Evolutionary conservation across 2,329 filamentous ascomycete genomes (phyloP).

Genomic region (Ambrosiella xylebori): DNA sequence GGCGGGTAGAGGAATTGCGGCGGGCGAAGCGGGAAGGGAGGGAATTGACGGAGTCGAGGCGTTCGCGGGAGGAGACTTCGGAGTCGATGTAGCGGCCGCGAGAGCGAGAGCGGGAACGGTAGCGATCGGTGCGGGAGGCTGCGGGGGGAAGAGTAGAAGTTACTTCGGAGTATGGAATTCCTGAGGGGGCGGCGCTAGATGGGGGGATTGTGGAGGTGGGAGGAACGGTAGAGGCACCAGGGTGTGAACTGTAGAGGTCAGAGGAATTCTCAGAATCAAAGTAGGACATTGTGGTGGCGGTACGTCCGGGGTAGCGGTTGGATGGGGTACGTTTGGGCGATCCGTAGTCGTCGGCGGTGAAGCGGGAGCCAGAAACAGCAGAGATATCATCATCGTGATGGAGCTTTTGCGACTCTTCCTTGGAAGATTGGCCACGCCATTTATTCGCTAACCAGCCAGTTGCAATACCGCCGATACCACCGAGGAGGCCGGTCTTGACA

Average conservation of each 20-base stretch:
- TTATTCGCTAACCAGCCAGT: slow-evolving; percentile 52
- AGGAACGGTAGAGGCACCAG: not conserved
- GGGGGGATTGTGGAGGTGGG: slow-evolving; percentile 1
- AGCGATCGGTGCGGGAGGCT: slow-evolving; percentile 5
- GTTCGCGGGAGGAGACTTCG: slow-evolving; percentile 2
- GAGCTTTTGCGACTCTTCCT: slow-evolving; percentile 30
- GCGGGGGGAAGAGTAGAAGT: slow-evolving; percentile 8
- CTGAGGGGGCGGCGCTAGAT: not conserved
- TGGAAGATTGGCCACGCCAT: slow-evolving; percentile 37
- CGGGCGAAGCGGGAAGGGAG: slow-evolving; percentile 18
- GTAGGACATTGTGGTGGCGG: slow-evolving; percentile 7
- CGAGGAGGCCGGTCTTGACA: slow-evolving; percentile 26
- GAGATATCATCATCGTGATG: slow-evolving; percentile 35
- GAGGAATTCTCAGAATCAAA: slow-evolving; percentile 3
- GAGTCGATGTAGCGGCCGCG: slow-evolving; percentile 10
- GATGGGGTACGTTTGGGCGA: slow-evolving; percentile 17
- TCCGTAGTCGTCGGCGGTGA: slow-evolving; percentile 48
- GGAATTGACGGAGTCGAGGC: slow-evolving; percentile 9
- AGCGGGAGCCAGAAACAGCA: slow-evolving; percentile 44
- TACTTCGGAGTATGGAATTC: slow-evolving; percentile 7
- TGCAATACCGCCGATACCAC: slow-evolving; percentile 42
- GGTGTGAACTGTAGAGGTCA: not conserved
- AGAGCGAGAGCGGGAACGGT: slow-evolving; percentile 2
- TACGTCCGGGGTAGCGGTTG: not conserved
- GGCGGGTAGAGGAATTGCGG: slow-evolving; percentile 29